A percentile compares a stretch with the other conserved stretches of the same genome.
These are phyloP conservation scores for Eruca vesicaria DNA, from an alignment of 441 rosid genomes.

Conservation along the genomic window DNA sequence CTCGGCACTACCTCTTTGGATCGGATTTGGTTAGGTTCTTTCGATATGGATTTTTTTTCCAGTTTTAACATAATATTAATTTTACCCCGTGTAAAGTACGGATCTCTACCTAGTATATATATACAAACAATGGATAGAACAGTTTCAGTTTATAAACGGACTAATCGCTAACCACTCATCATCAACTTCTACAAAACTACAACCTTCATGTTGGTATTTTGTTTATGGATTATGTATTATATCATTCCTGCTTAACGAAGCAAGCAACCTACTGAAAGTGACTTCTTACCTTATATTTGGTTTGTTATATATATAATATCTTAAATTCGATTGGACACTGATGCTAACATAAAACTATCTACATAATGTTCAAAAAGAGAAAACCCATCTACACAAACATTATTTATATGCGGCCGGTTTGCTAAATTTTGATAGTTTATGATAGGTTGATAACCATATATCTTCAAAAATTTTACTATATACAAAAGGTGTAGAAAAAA, in stretches of 20 bases:
- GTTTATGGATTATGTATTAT: background rate
- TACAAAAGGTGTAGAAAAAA: background rate
- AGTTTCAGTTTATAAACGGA: background rate
- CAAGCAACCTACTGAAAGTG: constrained; percentile 29
- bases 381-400: background rate
- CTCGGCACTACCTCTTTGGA: no score
- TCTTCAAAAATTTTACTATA: constrained; percentile 1
- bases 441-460: background rate
- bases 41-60: no score
- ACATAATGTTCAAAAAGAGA: background rate
- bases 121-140: background rate
- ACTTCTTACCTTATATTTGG: constrained; percentile 20
- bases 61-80: no score
- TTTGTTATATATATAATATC: background rate
- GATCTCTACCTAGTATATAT: no score
- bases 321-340: constrained; percentile 11
- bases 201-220: background rate
- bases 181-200: background rate
- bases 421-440: background rate
- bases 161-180: constrained; percentile 7
- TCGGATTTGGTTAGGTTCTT: no score
- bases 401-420: background rate
- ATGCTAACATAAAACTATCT: background rate
- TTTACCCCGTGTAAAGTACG: no score
- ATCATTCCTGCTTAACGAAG: constrained; percentile 14